phyloP scores from a whole-genome alignment of 306 rosid genomes.

The Prunus padus region DNA sequence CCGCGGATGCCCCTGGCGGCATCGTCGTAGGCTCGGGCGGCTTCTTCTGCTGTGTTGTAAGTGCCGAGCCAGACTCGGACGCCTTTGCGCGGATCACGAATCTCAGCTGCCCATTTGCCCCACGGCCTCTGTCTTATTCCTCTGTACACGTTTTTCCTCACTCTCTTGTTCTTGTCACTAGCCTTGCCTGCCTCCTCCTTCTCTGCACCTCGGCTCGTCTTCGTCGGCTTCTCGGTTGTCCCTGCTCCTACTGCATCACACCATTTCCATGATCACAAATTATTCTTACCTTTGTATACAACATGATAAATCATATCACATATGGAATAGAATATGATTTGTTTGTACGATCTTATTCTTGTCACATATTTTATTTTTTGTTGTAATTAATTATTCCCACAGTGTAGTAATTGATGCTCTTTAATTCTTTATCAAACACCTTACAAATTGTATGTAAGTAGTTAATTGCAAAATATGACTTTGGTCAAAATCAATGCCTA shows the following conservation, averaged over 20 bases:
- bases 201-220: not conserved
- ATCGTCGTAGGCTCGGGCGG: constrained; percentile 76
- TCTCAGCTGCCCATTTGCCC: constrained; percentile 99
- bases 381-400: not conserved
- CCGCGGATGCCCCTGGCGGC: constrained; percentile 93
- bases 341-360: too few species aligned
- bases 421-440: not conserved
- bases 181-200: not conserved
- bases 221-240: constrained; percentile 6
- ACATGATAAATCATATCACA: too few species aligned
- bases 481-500: not conserved
- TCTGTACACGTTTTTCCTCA: constrained; percentile 72
- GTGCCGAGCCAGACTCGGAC: constrained; percentile 96
- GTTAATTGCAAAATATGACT: not conserved
- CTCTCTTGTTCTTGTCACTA: not conserved
- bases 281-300: too few species aligned
- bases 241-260: not conserved
- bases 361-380: too few species aligned
- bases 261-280: too few species aligned
- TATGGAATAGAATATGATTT: too few species aligned
- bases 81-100: constrained; percentile 91
- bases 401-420: not conserved
- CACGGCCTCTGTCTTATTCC: constrained; percentile 95
- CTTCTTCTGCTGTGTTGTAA: constrained; percentile 78
- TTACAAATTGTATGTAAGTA: not conserved